A percentile compares a stretch with the other conserved stretches of the same genome.
Conservation (phyloP, 495 filamentous ascomycete species). For the Gamarada debralockiae region DNA sequence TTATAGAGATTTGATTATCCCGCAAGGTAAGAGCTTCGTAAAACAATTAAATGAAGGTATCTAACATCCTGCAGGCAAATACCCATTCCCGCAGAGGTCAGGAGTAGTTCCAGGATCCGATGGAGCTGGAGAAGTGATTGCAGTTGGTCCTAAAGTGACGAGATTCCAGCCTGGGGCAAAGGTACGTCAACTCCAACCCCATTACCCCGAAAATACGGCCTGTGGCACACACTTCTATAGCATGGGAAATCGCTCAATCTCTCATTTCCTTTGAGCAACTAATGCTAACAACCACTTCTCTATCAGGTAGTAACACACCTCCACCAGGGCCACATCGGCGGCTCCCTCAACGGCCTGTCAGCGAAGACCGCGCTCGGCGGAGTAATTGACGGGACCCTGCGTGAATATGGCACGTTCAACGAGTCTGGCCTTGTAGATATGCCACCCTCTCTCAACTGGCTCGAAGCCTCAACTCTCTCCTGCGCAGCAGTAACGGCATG, state of each 20-base stretch:
- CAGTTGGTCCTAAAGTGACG: conserved; percentile 60
- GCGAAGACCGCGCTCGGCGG: conserved; percentile 63
- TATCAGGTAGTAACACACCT: conserved; percentile 63
- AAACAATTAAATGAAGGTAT: background rate
- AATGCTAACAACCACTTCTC: too few relatives aligned
- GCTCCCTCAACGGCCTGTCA: conserved; percentile 41
- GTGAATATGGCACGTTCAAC: conserved; percentile 67
- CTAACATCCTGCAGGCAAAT: conserved; percentile 52
- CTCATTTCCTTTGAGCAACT: too few relatives aligned
- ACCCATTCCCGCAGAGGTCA: conserved; percentile 56
- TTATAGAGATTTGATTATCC: conserved; percentile 78
- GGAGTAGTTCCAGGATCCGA: conserved; percentile 72
- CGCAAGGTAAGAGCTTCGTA: conserved; percentile 40
- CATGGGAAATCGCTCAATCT: too few relatives aligned
- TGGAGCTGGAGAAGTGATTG: conserved; percentile 69
- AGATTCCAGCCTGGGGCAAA: conserved; percentile 62
- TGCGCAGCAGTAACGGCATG: conserved; percentile 79
- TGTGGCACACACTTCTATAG: too few relatives aligned
- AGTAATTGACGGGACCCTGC: conserved; percentile 63
- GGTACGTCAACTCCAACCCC: too few relatives aligned
- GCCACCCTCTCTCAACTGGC: conserved; percentile 56
- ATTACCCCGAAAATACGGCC: too few relatives aligned
- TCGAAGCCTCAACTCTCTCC: conserved; percentile 62
- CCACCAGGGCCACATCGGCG: conserved; percentile 71
- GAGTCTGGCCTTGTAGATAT: conserved; percentile 65